These are phyloP conservation scores for Xylaria sp. DNA, from an alignment of 2,329 filamentous ascomycete species.

Conservation along the genomic window DNA sequence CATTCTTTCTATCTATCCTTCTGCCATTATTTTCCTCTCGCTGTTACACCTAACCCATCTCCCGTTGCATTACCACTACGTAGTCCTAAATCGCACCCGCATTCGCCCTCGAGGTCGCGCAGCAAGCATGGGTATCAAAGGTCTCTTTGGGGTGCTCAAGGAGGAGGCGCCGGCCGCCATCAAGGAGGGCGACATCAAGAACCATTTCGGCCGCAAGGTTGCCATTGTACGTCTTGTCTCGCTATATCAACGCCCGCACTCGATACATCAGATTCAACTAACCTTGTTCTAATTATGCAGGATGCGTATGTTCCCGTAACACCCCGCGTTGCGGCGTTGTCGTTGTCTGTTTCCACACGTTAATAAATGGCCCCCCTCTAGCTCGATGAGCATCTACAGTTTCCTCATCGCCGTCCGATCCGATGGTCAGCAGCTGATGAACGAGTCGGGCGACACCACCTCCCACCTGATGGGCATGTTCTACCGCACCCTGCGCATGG, in stretches of 20 bases:
- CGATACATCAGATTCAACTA: no score
- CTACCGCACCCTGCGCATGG: conserved; percentile 97
- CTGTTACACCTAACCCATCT: background rate
- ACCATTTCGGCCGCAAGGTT: conserved; percentile 97
- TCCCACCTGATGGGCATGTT: conserved; percentile 99
- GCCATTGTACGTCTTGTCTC: conserved; percentile 77
- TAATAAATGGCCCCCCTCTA: conserved; percentile 49
- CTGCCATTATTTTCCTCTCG: background rate
- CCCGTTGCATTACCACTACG: background rate
- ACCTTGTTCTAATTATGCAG: conserved; percentile 49
- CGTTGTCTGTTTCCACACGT: background rate
- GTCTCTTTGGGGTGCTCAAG: conserved; percentile 83
- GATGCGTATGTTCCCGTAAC: conserved; percentile 63
- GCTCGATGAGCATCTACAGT: conserved; percentile 98
- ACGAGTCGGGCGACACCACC: conserved; percentile 93
- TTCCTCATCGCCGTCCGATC: conserved; percentile 98
- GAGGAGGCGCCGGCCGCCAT: conserved; percentile 95
- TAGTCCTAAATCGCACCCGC: background rate
- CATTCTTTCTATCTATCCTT: background rate
- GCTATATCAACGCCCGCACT: background rate
- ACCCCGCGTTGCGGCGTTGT: conserved; percentile 2
- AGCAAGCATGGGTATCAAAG: conserved; percentile 71
- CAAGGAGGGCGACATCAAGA: conserved; percentile 98
- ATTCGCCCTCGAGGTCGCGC: conserved; percentile 17
- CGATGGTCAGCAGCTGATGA: conserved; percentile 95